Conservation (phyloP, 345 rosid species). For the Brassica nigra region DNA sequence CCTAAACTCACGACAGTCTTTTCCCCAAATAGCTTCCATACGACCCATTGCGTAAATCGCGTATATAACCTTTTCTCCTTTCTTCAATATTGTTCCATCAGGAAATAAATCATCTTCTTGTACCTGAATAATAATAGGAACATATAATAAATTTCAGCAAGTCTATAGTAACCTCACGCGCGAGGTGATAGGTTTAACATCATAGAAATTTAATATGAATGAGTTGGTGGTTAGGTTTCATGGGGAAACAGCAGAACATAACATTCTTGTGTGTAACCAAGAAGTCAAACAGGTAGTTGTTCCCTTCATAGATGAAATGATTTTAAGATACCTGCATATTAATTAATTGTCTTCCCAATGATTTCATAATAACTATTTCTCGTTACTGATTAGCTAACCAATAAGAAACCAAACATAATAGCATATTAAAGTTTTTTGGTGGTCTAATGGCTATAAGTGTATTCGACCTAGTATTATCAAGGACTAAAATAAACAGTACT, state of each 20-base stretch:
- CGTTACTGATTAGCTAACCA: slow-evolving; percentile 32
- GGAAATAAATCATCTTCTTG: slow-evolving; percentile 84
- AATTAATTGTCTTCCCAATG: slow-evolving; percentile 32
- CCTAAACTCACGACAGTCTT: slow-evolving; percentile 72
- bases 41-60: slow-evolving; percentile 93
- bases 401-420: slow-evolving; percentile 8
- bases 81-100: slow-evolving; percentile 75
- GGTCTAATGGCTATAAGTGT: neutral
- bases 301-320: neutral
- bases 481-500: neutral
- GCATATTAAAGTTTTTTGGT: slow-evolving; percentile 1
- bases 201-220: slow-evolving; percentile 4
- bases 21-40: slow-evolving; percentile 96
- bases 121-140: slow-evolving; percentile 46
- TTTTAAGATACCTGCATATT: neutral
- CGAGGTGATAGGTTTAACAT: slow-evolving; percentile 2
- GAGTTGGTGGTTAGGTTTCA: slow-evolving; percentile 27
- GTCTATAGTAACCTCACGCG: neutral
- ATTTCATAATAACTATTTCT: neutral
- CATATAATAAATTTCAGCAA: neutral
- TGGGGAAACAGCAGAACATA: slow-evolving; percentile 23
- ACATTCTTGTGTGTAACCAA: slow-evolving; percentile 33
- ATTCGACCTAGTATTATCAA: neutral
- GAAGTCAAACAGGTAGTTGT: slow-evolving; percentile 11
- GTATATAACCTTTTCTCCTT: slow-evolving; percentile 85